Evolutionary conservation across 2,329 filamentous ascomycete genomes (phyloP).

Genomic region (Dothideomycetes sp.): DNA sequence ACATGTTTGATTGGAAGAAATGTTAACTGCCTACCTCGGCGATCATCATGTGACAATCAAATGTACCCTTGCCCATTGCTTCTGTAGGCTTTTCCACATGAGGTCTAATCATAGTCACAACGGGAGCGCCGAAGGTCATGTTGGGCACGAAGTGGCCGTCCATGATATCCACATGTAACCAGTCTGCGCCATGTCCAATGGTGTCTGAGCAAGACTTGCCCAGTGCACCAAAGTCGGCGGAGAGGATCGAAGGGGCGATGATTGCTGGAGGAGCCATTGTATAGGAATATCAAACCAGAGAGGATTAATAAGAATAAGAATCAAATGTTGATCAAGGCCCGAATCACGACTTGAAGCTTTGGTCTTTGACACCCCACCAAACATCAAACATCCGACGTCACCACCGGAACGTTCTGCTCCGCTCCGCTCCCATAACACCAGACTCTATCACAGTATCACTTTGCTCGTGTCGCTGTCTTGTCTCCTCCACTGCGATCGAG

Average conservation of each 20-base stretch:
- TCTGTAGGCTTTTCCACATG: conserved; percentile 68
- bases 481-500: no score
- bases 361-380: background rate
- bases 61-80: conserved; percentile 72
- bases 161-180: conserved; percentile 95
- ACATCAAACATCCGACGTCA: background rate
- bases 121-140: conserved; percentile 90
- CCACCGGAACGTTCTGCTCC: background rate
- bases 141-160: conserved; percentile 98
- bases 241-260: conserved; percentile 95
- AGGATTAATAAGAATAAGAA: no score
- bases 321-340: no score
- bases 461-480: no score
- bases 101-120: conserved; percentile 84
- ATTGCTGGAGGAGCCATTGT: conserved; percentile 82
- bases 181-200: conserved; percentile 79
- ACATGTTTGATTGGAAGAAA: background rate
- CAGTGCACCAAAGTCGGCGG: conserved; percentile 85
- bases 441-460: no score
- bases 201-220: conserved; percentile 78
- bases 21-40: conserved; percentile 55
- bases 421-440: background rate
- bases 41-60: conserved; percentile 99
- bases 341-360: no score
- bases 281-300: no score